Base-by-base conservation (phyloP, 176 grass and related monocot genomes). In the Carex kokanica region DNA sequence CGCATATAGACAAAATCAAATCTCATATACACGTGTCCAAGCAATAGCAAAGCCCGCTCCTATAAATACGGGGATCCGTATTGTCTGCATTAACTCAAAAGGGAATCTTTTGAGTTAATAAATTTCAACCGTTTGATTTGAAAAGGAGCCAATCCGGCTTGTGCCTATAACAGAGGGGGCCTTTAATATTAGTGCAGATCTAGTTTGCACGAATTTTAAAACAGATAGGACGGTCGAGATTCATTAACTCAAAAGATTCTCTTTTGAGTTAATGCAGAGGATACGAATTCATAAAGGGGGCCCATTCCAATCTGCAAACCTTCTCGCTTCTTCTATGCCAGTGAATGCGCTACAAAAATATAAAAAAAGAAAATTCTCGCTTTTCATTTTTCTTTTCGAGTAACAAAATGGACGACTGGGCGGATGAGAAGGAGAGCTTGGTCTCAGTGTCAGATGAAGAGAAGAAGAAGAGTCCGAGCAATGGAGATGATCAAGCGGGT, bases 361-460 rank as follows among this genome's bases (percentile, higher is more conserved):
- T 18, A 64, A 5, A 43, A n/a, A 81, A 16, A 27, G 0, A 49
- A 59, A 57, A 41, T 4, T 32, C 34, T 10, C 3, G 6, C 18
- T 34, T 6, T 61, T 20, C 3, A 51, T 29, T 29, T 69, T 41
- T 67, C 6, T 8, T 17, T n/a, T 18, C 1, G 5, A 41, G 31
- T 67, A 4, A 63, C 8, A 47, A 64, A 66, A 82, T 82, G 79
- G 79, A 82, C 20, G 79, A 82, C 12, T 82, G 79, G 59, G 60
- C 8, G 11, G 36, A 82, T 64, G 36, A 52, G 11, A 82, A 66
- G 14, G 79, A 65, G 79, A 66, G 60, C 79, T 65, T 82, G 79
- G 79, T 65, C 13, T 65, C 79, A 17, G 15, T 81, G 14, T 29
- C 79, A 15, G 23, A 81, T 32, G 36, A 41, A 66, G 79, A 65